Evolutionary conservation across 345 rosid species (phyloP), one percentile per base, ranked within the genome.

Genomic region (Sisymbrium irio): DNA sequence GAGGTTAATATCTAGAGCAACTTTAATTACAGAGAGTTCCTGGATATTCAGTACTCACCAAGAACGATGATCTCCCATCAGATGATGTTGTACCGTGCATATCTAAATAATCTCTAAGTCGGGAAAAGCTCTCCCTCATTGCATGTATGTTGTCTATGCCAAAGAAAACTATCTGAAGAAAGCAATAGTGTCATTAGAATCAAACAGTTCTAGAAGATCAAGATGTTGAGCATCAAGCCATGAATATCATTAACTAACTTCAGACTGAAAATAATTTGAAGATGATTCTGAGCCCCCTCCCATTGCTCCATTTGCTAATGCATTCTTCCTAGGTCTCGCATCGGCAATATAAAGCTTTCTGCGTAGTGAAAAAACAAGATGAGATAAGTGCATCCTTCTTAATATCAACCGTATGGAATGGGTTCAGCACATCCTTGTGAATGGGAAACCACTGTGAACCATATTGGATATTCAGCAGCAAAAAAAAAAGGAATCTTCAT

Each of bases 211-310:
- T 22, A 69, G 15, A 28, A 49, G 49, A 42, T 67, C 36, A 72
- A 69, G 68, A 40, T 27, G 20, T 62, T 62, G 41, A 65, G 32
- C n/a, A 72, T 71, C 4, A 76, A 56, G 39, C 50, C 39, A 65
- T 22, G 36, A 53, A 71, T 53, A 50, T 69, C 66, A 81, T 77
- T 64, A 51, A 62, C 82, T 68, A 51, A 95, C 99, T 93, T 89
- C 96, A 75, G 97, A 95, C 32, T 92, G 97, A 77, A 92, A 85
- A 82, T 95, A 95, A 79, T 95, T 83, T 55, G 97, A 86, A 67
- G 99, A 90, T 40, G 99, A 95, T 77, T 95, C 97, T 1, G 99
- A 95, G 73, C 99, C 99, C 79, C 99, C 99, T 73, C 99, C 99
- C 97, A 92, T 92, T 51, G 99, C 99, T 20, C 97, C 99, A 87